Base-by-base conservation (phyloP, 345 rosid genomes). In the Psidium friedrichsthalianum region DNA sequence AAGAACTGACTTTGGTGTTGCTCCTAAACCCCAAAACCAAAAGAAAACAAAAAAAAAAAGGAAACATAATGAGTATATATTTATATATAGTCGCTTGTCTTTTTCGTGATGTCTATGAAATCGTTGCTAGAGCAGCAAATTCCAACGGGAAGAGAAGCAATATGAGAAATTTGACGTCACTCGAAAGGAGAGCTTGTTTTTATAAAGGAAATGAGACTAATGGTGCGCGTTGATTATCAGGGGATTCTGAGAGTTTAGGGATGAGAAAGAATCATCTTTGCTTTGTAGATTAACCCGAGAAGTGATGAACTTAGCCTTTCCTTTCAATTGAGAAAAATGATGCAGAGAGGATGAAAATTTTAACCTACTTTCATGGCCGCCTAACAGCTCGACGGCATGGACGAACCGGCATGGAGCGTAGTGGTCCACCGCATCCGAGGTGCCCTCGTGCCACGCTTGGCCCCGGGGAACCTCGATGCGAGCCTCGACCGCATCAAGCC, bases 351-450 rank as follows among this genome's bases (percentile, higher is more conserved):
- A 78, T 81, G 47, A 56, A 74, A 24, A 51, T 22, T 29, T 44
- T 54, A 52, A 29, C 93, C 69, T 93, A 98, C 99, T 98, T 92
- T 96, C 98, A 92, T 98, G 99, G 91, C 99, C 99, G 85, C 99
- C 99, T 89, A 98, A 89, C 83, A 98, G 92, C 93, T 96, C 97
- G 85, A 98, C 99, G 55, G 98, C 99, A 83, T 94, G 99, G 87
- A 98, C 98, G 90, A 98, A 98, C 89, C 96, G 99, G 94, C 94
- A 88, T 98, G 99, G 57, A 98, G 99, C 81, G 98, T 94, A 69
- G 98, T 94, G 56, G 99, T 98, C 99, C 99, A 98, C 86, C 99
- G 92, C 96, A 95, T 95, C 92, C 98, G 85, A 4, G 98, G 98
- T 51, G 95, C 95, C 88, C 94, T 90, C 87, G 87, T 90, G 91